Evolutionary conservation across 1,284 basidiomycete genomes (phyloP), one percentile per base, ranked within the genome.

Genomic region (Microstroma glucosiphilum): DNA sequence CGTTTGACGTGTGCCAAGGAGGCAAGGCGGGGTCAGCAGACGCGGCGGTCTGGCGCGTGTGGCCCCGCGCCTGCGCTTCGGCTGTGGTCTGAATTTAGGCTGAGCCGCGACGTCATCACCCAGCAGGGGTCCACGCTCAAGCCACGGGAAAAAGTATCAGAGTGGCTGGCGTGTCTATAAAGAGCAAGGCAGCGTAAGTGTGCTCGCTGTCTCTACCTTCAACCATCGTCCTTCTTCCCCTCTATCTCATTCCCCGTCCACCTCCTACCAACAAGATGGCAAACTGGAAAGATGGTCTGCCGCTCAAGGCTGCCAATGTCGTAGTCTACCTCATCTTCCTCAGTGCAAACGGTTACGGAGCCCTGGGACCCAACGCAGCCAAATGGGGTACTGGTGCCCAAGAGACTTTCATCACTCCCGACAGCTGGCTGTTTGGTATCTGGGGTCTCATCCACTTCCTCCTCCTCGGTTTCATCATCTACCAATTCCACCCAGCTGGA

Each of bases 391-490:
- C 57, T 2, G 62, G 51, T 17, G 59, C 68, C 13, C 65, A 71
- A n/a, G 86, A 89, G 72, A 93, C 91, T 6, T 96, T 92, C 79
- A 82, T 96, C 64, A 93, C 91, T 0, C 92, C 92, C 40, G 89
- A 90, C 23, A 86, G 88, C 40, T 94, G 89, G 86, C 86, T 88
- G 1, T 91, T 90, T 82, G 84, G 86, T 80, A 88, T 91, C 1
- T 76, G 75, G 88, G 86, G 88, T 26, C 80, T 91, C 66, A 90
- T 92, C 75, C 91, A 96, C 81, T 77, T 91, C 23, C 84, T 96
- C 40, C 85, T 96, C 59, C 85, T 96, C 63, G 90, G 91, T 15
- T 67, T 75, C 61, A 62, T 75, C 63, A 57, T 77, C 56, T 75
- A 74, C 57, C 75, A 77, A 51, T 77, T 75, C 64, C 70, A 67